Conservation (phyloP, 768 basidiomycete genomes). For the Podaxis carcinomalis region DNA sequence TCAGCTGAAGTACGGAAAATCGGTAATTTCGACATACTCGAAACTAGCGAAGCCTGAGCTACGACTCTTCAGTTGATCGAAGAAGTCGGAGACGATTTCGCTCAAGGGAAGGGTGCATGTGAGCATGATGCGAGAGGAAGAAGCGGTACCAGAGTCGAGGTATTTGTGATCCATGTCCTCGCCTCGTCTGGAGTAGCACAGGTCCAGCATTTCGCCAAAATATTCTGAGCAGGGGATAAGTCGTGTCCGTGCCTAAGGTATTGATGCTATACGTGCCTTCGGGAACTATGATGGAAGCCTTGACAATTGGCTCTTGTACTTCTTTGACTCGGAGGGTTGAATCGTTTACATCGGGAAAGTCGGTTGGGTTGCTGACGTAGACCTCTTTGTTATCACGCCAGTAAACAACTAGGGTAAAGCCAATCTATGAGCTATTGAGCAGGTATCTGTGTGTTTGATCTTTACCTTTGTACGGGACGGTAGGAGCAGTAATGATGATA, state of each 20-base stretch:
- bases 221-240: constrained; percentile 51
- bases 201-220: constrained; percentile 94
- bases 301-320: constrained; percentile 90
- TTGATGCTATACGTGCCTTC: constrained; percentile 52
- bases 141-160: constrained; percentile 54
- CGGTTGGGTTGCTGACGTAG: constrained; percentile 86
- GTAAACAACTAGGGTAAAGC: constrained; percentile 59
- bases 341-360: constrained; percentile 86
- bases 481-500: constrained; percentile 93
- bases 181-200: constrained; percentile 84
- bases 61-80: constrained; percentile 89
- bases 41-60: constrained; percentile 91
- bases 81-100: constrained; percentile 94
- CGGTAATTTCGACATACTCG: constrained; percentile 50
- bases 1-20: not conserved
- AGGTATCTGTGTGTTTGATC: not conserved
- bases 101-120: constrained; percentile 83
- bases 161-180: constrained; percentile 81
- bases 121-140: constrained; percentile 69
- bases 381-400: constrained; percentile 45
- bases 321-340: constrained; percentile 56
- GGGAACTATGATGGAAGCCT: constrained; percentile 91
- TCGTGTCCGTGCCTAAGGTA: not conserved
- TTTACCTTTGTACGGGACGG: constrained; percentile 87
- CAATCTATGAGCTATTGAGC: not conserved